Base-by-base conservation (phyloP, 768 basidiomycete species). In the Jaapia argillacea region DNA sequence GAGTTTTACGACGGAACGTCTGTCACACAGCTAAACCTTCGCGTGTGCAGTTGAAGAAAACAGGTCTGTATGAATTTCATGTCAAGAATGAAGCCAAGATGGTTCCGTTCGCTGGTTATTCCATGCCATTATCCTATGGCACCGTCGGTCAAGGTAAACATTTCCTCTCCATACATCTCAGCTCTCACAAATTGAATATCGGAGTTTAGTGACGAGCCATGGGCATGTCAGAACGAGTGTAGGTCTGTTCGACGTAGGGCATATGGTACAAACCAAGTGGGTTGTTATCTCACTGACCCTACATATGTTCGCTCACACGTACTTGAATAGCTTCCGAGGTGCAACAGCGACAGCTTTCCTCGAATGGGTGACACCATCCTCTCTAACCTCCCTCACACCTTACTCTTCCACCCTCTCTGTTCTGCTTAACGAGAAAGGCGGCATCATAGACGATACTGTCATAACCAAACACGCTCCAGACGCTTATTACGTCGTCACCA, bases 361-460 rank as follows among this genome's bases (percentile, higher is more conserved):
- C 35, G 82, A 88, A 67, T 84, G 81, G 73, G 70, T 99, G 28
- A 89, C 87, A 0, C 96, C 94, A 0, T 89, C 91, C 0, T 85
- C 86, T 4, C 69, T 93, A 6, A 59, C 70, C 2, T 55, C 75
- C 5, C 74, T 92, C n/a, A 51, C 67, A 7, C 75, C 82, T 1
- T 91, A 82, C 57, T 63, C 77, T 2, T 90, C 90, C 0, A 90
- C 91, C 0, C 77, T 99, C 12, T 90, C 88, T 0, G 86, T 96
- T 4, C 66, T 97, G 3, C 71, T 98, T 41, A 97, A 96, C 61
- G 79, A 86, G 42, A 57, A 70, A 1, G 94, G 96, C 2, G 96
- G 96, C 5, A 97, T 98, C 51, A 86, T 99, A 43, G 94, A 99
- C 63, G 96, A 99, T 59, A 85, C 85, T 16, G 77, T 98, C 58